Base-by-base conservation (phyloP, 2,329 filamentous ascomycete species). In the Penicillium sclerotiorum region DNA sequence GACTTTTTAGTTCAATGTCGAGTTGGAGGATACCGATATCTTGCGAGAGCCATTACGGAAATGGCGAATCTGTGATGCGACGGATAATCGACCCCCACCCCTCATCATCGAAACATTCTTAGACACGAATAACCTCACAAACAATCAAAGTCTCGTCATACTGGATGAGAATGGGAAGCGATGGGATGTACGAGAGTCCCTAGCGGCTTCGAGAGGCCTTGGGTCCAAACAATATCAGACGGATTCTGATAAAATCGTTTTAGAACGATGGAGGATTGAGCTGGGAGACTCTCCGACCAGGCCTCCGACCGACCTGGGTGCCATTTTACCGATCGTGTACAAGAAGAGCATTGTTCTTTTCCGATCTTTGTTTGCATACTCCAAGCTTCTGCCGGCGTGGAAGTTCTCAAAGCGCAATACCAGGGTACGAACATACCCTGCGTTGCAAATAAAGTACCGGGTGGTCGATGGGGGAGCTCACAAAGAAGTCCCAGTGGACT, bases 331-430 rank as follows among this genome's bases (percentile, higher is more conserved):
- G 12, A 93, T 90, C 45, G 86, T 96, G 50, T 99, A 99, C 80
- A 99, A 99, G 75, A 94, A 95, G 74, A 90, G 89, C 62, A 95
- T 99, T 57, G 88, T 97, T 59, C 85, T 96, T 61, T 96, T 97
- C 73, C 84, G 94, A 52, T 91, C 91, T 1, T 80, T 99, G 38
- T 96, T 89, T 69, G 84, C 89, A 42, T 88, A 89, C 47, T 84
- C 90, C 33, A 87, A 89, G 61, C 82, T 96, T 54, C 76, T 96
- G 54, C 94, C 94, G 2, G 85, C 88, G 20, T 96, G 88, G 86
- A 95, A 87, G 73, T 88, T 95, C 64, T 85, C 88, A 64, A 87
- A 89, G 62, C 85, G 83, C 43, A 79, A 89, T 56, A 82, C 84
- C 17, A 93, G 92, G 71, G 82, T 84, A 56, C 83, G 85, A 45